A percentile compares a stretch with the other conserved stretches of the same genome.
These are phyloP conservation scores for Boechera retrofracta DNA, from an alignment of 345 rosid genomes.

Conservation along the genomic window DNA sequence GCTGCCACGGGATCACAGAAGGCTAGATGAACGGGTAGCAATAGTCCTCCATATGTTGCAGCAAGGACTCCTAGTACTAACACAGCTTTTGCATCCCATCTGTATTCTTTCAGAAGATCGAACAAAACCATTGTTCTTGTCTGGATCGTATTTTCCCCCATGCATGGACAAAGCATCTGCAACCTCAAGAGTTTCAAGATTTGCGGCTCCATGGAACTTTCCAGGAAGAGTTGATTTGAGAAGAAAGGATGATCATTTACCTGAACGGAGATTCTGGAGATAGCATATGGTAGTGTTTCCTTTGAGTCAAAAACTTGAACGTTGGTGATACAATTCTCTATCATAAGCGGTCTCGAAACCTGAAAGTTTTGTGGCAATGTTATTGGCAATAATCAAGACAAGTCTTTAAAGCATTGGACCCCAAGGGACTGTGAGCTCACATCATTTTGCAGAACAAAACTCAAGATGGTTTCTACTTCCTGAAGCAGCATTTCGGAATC, in stretches of 20 bases:
- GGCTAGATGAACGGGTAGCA: conserved; percentile 57
- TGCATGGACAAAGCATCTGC: conserved; percentile 61
- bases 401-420: conserved; percentile 22
- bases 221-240: neutral
- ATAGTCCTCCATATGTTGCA: conserved; percentile 61
- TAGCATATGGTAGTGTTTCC: conserved; percentile 53
- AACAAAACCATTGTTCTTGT: conserved; percentile 59
- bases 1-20: conserved; percentile 58
- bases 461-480: conserved; percentile 63
- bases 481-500: conserved; percentile 66
- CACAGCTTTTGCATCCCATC: conserved; percentile 79
- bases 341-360: conserved; percentile 42
- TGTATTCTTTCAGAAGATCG: conserved; percentile 60
- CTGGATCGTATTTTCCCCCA: conserved; percentile 50
- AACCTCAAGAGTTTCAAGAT: conserved; percentile 26
- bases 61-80: conserved; percentile 74
- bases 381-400: conserved; percentile 8
- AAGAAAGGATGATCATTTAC: conserved; percentile 42
- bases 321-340: conserved; percentile 35
- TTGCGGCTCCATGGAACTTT: neutral
- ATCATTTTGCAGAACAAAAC: conserved; percentile 48
- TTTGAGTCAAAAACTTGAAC: conserved; percentile 54
- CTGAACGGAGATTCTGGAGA: conserved; percentile 54
- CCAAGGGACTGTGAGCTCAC: conserved; percentile 27
- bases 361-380: conserved; percentile 41